Evolutionary conservation across 768 basidiomycete genomes (phyloP), one percentile per base, ranked within the genome.

Genomic region (Heimioporus sp.): DNA sequence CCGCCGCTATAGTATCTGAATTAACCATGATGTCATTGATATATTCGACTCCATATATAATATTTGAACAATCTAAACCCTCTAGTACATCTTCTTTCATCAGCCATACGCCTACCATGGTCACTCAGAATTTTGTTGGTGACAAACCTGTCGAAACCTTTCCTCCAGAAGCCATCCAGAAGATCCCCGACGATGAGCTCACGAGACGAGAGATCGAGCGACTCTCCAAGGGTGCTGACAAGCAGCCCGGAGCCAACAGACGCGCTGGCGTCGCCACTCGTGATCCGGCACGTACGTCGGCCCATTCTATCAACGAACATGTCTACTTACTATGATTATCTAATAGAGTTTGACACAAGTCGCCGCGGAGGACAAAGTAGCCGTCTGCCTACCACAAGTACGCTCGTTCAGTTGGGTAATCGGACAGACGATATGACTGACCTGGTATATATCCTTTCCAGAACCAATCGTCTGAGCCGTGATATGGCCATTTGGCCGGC

Each of bases 331-430:
- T 28, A 28, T 28, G 7, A 28, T 28, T 28, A 28, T 28, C 5
- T 20, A 15, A 37, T 10, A 65, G 52, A 52, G 46, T 60, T 57
- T 40, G 61, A 65, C 37, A 51, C 57, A 17, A 52, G 34, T 40
- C 46, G 41, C 17, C 42, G 44, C 21, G 49, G 62, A 40, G 43
- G 59, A 24, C 47, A 54, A 19, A 51, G 58, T 1, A 35, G 60
- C 13, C 31, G 31, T 37, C 13, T 50, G 28, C 43, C 52, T 9
- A 45, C 47, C n/a, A 40, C 48, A 45, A 50, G 60, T 52, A 13
- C 16, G 57, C 58, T 10, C 49, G 61, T 6, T 62, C 73, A 16
- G 66, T 56, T 12, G 83, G 84, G 51, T 81, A 85, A 7, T 28
- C 7, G 24, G 24, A 28, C 24, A 28, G 3, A 6, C 24, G 24